Evolutionary conservation across 345 rosid genomes (phyloP), one percentile per base, ranked within the genome.

Genomic region (Aethionema arabicum): DNA sequence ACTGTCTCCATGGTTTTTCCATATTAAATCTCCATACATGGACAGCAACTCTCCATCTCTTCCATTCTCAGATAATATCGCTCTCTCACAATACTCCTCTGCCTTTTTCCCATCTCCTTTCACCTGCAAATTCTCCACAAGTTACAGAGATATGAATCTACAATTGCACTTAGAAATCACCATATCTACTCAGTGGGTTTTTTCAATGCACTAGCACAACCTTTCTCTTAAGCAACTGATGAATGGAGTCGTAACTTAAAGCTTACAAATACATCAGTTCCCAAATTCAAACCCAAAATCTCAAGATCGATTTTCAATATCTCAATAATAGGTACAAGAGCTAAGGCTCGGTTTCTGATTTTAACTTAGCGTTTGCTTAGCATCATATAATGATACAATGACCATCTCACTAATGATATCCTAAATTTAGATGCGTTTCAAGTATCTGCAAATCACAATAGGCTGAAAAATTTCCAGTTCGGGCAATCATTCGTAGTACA

Each of bases 61-160:
- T 29, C 82, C 88, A 55, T 78, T 80, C 32, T 70, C 65, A 14
- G 80, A 79, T 66, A 82, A 61, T 61, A 84, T 83, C 7, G 90
- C 85, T 72, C 86, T 82, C 64, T 74, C 77, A 79, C 83, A 82
- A 13, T 61, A 79, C 67, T 84, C 82, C 72, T 87, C 83, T 47
- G 95, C 95, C 78, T 75, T 87, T 6, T 54, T 74, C 27, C 59
- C 61, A 75, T 87, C 85, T 32, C 86, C 85, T 52, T 67, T 73
- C 48, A 82, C 81, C 88, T 84, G 7, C 21, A 35, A 35, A 35
- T 5, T 35, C 38, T 8, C 38, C 38, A 43, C 32, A 33, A 11
- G 27, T 36, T 11, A 16, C 27, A 46, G n/a, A 33, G 7, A 45
- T 59, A 11, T 27, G 15, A 0, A 2, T 21, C 27, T 1, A 21